These are phyloP conservation scores for Botrytis paeoniae DNA, from an alignment of 2,329 filamentous ascomycete genomes.

Conservation along the genomic window DNA sequence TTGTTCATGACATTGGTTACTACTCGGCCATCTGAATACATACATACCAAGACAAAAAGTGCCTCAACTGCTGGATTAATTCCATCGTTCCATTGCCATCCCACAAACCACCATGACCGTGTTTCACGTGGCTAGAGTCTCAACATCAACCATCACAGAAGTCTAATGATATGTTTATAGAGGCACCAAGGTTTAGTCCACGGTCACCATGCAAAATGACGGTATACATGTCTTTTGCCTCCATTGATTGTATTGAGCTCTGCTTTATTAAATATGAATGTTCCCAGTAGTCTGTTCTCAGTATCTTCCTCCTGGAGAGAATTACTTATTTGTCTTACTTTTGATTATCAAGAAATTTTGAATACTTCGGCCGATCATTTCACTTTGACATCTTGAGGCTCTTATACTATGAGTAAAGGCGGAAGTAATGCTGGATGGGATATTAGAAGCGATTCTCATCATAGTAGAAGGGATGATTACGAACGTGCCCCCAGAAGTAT, in stretches of 20 bases:
- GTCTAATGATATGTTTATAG: not conserved
- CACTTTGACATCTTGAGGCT: not conserved
- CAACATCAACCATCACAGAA: not conserved
- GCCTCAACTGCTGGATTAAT: not conserved
- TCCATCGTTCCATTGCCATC: not conserved
- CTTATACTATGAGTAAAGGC: not conserved
- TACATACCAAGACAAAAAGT: not conserved
- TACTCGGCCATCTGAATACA: not conserved
- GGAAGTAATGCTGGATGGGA: not conserved
- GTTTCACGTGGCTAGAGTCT: not conserved
- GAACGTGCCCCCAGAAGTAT: too few relatives aligned
- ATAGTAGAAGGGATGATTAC: too few relatives aligned
- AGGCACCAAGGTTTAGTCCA: not conserved
- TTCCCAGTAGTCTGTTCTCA: too few relatives aligned
- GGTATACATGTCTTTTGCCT: not conserved
- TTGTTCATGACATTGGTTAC: not conserved
- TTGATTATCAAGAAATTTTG: not conserved
- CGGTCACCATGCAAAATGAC: not conserved
- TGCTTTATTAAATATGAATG: not conserved
- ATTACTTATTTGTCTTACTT: not conserved
- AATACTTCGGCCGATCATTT: not conserved
- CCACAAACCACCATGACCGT: not conserved
- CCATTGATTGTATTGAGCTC: not conserved
- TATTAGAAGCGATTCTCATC: not conserved
- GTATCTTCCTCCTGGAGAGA: not conserved